Conservation (phyloP, 164 flowering plant genomes). For the Stephania yunnanensis region DNA sequence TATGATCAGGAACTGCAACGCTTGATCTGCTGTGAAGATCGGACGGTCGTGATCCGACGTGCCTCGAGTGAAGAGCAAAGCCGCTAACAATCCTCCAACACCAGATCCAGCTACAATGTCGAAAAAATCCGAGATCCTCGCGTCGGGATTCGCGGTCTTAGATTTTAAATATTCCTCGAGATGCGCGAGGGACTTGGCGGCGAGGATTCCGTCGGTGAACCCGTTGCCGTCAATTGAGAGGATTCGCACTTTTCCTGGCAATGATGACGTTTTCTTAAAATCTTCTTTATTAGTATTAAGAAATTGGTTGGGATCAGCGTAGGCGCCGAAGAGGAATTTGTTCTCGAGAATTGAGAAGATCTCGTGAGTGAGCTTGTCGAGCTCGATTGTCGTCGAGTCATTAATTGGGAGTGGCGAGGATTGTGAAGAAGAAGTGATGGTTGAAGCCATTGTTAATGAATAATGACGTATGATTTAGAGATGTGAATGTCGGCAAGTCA, state of each 20-base stretch:
- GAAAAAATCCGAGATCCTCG: conserved; percentile 49
- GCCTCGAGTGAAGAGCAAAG: conserved; percentile 48
- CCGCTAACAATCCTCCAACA: conserved; percentile 50
- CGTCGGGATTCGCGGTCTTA: conserved; percentile 36
- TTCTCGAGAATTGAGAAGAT: not conserved
- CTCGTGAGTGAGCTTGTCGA: conserved; percentile 1
- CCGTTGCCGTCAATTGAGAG: conserved; percentile 55
- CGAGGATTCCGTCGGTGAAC: conserved; percentile 45
- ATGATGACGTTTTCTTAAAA: conserved; percentile 1
- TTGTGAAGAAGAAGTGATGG: not conserved
- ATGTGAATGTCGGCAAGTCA: not conserved
- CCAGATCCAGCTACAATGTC: conserved; percentile 68
- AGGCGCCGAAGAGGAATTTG: conserved; percentile 1
- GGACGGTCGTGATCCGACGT: conserved; percentile 27
- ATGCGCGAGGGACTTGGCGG: conserved; percentile 42
- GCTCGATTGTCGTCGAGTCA: not conserved
- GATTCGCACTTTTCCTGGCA: conserved; percentile 44
- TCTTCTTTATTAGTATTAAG: conserved; percentile 8
- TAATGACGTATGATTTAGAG: not conserved
- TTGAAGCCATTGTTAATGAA: not conserved
- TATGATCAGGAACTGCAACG: conserved; percentile 33
- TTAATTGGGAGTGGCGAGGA: not conserved
- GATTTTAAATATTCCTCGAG: conserved; percentile 36
- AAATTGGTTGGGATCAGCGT: conserved; percentile 10
- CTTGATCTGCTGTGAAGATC: conserved; percentile 36